Percentiles rank a stretch among this genome's conserved stretches.
Evolutionary conservation across 371 early-diverging fungal species (phyloP).

Genomic region (Mortierella sp.): DNA sequence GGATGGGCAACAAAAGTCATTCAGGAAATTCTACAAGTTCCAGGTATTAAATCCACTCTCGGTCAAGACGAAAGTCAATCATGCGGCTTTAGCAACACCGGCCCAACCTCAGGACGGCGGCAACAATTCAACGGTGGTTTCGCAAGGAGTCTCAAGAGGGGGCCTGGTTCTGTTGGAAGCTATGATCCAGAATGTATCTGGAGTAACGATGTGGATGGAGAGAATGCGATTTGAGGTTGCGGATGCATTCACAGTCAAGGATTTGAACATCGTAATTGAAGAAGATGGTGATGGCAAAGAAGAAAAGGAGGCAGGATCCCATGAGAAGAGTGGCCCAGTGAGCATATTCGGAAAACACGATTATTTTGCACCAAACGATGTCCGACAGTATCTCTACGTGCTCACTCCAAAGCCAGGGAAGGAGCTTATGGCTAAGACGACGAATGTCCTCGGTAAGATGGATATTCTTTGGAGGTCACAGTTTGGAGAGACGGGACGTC

Average conservation of each 20-base stretch:
- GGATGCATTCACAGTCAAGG: slow-evolving; percentile 76
- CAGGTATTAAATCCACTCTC: slow-evolving; percentile 95
- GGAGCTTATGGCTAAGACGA: slow-evolving; percentile 75
- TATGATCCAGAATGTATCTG: slow-evolving; percentile 91
- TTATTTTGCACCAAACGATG: slow-evolving; percentile 82
- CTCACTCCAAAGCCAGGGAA: slow-evolving; percentile 75
- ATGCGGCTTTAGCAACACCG: slow-evolving; percentile 36
- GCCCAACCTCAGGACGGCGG: slow-evolving; percentile 16
- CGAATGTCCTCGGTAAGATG: slow-evolving; percentile 90
- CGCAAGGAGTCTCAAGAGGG: slow-evolving; percentile 57
- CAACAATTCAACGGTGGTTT: slow-evolving; percentile 21
- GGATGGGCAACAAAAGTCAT: slow-evolving; percentile 76
- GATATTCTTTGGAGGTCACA: slow-evolving; percentile 94
- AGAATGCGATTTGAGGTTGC: slow-evolving; percentile 88
- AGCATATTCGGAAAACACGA: slow-evolving; percentile 71
- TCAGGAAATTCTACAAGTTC: slow-evolving; percentile 95
- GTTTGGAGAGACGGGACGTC: slow-evolving; percentile 88
- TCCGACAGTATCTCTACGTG: slow-evolving; percentile 92
- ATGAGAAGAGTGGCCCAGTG: slow-evolving; percentile 4
- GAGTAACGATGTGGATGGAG: slow-evolving; percentile 87
- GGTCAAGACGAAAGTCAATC: slow-evolving; percentile 96
- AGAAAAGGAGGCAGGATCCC: background rate
- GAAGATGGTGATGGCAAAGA: slow-evolving; percentile 17
- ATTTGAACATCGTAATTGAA: slow-evolving; percentile 69
- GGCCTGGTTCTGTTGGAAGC: slow-evolving; percentile 91